Base-by-base conservation (phyloP, 2,329 filamentous ascomycete species). In the Stylonectria norvegica region DNA sequence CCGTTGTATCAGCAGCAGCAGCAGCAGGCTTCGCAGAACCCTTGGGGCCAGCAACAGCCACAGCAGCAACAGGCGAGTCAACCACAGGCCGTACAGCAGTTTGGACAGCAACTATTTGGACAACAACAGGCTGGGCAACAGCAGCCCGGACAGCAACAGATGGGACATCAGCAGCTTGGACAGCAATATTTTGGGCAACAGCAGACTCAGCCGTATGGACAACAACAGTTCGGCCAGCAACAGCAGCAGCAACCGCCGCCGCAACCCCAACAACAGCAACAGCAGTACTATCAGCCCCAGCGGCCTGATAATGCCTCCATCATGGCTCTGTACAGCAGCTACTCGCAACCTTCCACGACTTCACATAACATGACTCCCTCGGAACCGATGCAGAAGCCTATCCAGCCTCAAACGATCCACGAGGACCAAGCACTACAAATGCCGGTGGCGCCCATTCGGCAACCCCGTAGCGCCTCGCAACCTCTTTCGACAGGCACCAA, bases 271-370 rank as follows among this genome's bases (percentile, higher is more conserved):
- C 59, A 61, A n/a, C 53, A 55, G 28, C 61, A 58, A 17, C 65
- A 67, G 35, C 64, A 56, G 20, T 58, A 60, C 39, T 63, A 63
- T 20, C 67, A 70, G 36, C 68, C 71, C 12, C 68, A 69, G 29
- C 69, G 76, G 20, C 73, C 81, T 20, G 80, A 89, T 55, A 90
- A 86, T 48, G 79, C 78, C 3, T 83, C 83, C 4, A 91, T 93
- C 43, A 71, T 91, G 61, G 83, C 86, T 5, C 65, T 93, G 9
- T 91, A 87, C 63, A 78, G 75, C 56, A 81, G 78, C 57, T 76
- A 82, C 27, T 72, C 77, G 6, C 73, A 79, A 35, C 62, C 73
- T n/a, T n/a, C n/a, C n/a, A n/a, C n/a, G 22, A 66, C 71, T 1
- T 70, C 74, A 4, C 63, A 68, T 20, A 58, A 66, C 19, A 49